Conservation (phyloP, 495 filamentous ascomycete genomes). For the Geopyxis carbonaria region DNA sequence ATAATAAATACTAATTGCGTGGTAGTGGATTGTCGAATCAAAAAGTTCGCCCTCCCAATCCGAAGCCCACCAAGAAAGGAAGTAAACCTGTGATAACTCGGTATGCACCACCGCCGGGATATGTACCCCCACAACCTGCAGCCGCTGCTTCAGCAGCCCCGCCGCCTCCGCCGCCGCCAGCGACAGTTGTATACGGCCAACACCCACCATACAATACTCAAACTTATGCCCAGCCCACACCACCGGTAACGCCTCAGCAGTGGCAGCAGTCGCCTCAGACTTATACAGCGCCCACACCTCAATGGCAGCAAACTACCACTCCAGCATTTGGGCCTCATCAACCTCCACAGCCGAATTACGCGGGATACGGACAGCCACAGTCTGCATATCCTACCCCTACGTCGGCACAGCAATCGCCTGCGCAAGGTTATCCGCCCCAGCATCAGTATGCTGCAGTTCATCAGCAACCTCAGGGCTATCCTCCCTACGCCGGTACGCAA, state of each 20-base stretch:
- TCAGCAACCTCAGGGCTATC: constrained; percentile 11
- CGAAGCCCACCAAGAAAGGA: constrained; percentile 27
- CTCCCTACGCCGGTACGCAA: constrained; percentile 9
- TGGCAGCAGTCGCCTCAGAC: constrained; percentile 17
- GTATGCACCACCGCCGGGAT: constrained; percentile 25
- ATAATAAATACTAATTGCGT: constrained; percentile 1
- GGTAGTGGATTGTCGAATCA: constrained; percentile 17
- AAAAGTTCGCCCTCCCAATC: constrained; percentile 16
- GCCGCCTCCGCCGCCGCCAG: constrained; percentile 19
- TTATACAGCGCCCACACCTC: constrained; percentile 12
- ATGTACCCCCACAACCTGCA: constrained; percentile 16
- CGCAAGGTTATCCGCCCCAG: constrained; percentile 17
- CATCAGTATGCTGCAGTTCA: constrained; percentile 7
- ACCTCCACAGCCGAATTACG: constrained; percentile 22
- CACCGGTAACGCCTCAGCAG: constrained; percentile 18
- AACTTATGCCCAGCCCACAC: constrained; percentile 12
- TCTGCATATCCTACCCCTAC: constrained; percentile 18
- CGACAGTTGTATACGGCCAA: not conserved
- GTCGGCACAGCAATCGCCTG: constrained; percentile 16
- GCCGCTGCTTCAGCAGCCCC: constrained; percentile 11
- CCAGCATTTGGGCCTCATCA: constrained; percentile 20
- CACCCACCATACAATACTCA: constrained; percentile 13
- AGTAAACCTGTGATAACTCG: constrained; percentile 29
- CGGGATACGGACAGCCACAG: constrained; percentile 20
- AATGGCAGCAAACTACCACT: constrained; percentile 22